These are phyloP conservation scores for Nakazawaea molendinolei DNA, from an alignment of 805 yeast species.

Conservation along the genomic window DNA sequence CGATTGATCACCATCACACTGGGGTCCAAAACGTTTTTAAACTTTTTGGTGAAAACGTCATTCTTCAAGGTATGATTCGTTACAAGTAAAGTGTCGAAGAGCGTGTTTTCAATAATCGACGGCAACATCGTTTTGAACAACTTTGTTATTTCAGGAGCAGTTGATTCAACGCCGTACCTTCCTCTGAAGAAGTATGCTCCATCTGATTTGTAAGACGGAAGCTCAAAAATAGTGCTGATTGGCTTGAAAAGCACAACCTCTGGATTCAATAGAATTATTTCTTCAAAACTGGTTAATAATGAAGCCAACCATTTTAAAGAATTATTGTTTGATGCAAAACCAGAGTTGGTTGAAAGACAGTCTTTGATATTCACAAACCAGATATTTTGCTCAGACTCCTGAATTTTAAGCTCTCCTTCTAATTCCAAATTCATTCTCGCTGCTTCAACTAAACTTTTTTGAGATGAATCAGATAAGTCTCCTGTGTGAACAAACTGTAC, in stretches of 20 bases:
- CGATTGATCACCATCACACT: slow-evolving; percentile 40
- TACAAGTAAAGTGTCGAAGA: slow-evolving; percentile 29
- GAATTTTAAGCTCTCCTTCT: slow-evolving; percentile 14
- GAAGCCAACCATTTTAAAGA: slow-evolving; percentile 48
- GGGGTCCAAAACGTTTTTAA: slow-evolving; percentile 40
- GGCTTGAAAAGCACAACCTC: slow-evolving; percentile 35
- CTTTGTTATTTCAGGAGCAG: slow-evolving; percentile 29
- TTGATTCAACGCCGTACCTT: slow-evolving; percentile 34
- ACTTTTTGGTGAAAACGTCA: slow-evolving; percentile 35
- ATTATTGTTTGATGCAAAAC: slow-evolving; percentile 20
- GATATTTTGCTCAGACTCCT: slow-evolving; percentile 20
- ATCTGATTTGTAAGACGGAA: too few species aligned
- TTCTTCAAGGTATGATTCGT: slow-evolving; percentile 28
- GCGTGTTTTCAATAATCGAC: slow-evolving; percentile 30
- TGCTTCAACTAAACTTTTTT: slow-evolving; percentile 26
- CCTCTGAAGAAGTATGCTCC: too few species aligned
- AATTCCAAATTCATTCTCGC: slow-evolving; percentile 28
- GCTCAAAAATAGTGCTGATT: slow-evolving; percentile 31
- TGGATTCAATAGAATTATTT: slow-evolving; percentile 47
- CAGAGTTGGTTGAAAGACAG: slow-evolving; percentile 19
- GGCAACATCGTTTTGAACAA: slow-evolving; percentile 44
- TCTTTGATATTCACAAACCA: slow-evolving; percentile 27
- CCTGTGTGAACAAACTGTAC: slow-evolving; percentile 39
- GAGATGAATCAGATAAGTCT: slow-evolving; percentile 28
- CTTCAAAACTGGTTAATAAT: slow-evolving; percentile 51